Evolutionary conservation across 2,329 filamentous ascomycete species (phyloP).

Genomic region (Xylariaceae sp.): DNA sequence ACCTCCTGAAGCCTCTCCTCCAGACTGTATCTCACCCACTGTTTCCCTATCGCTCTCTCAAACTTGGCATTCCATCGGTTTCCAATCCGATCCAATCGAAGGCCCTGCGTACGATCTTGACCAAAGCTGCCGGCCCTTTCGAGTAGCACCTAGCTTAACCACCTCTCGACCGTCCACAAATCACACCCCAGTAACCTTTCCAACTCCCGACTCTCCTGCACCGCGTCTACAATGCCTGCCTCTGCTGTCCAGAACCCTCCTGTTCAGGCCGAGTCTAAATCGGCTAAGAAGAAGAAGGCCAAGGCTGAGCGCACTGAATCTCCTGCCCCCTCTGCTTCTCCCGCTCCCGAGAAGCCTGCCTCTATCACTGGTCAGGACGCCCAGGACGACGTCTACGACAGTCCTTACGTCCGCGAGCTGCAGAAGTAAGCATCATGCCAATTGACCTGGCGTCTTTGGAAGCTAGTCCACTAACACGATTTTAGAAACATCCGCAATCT

Average conservation of each 20-base stretch:
- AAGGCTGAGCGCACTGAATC: conserved; percentile 52
- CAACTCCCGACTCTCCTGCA: background rate
- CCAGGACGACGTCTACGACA: conserved; percentile 62
- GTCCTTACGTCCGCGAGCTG: conserved; percentile 78
- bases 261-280: conserved; percentile 58
- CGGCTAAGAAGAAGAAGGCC: conserved; percentile 65
- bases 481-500: conserved; percentile 82
- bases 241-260: conserved; percentile 59
- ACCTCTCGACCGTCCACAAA: background rate
- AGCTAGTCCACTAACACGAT: conserved; percentile 9
- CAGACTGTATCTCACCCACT: too few species aligned
- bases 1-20: background rate
- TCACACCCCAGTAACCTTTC: too few species aligned
- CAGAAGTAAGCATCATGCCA: conserved; percentile 65
- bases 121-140: background rate
- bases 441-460: background rate
- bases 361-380: conserved; percentile 48
- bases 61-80: too few species aligned
- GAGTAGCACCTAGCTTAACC: too few species aligned
- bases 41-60: too few species aligned
- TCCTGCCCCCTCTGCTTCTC: conserved; percentile 47
- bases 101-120: too few species aligned
- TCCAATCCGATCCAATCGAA: too few species aligned
- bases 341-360: conserved; percentile 44
- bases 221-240: conserved; percentile 53